Evolutionary conservation across 768 basidiomycete genomes (phyloP).

Genomic region (Boletus speciosus): DNA sequence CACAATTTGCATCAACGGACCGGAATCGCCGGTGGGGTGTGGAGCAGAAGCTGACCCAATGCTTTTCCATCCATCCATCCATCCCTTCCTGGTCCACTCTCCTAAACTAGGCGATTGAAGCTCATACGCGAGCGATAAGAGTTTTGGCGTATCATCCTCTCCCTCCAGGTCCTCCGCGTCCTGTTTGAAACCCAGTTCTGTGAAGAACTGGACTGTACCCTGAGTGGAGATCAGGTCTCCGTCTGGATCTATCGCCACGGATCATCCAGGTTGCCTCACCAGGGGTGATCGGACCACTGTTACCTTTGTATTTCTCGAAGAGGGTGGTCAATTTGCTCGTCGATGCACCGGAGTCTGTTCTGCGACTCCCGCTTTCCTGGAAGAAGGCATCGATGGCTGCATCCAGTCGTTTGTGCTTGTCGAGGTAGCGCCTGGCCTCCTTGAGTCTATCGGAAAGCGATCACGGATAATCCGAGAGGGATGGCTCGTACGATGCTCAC

Average conservation of each 20-base stretch:
- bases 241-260: slow-evolving; percentile 45
- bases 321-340: slow-evolving; percentile 52
- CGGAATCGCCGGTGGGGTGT: neutral
- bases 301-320: slow-evolving; percentile 72
- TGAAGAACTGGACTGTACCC: slow-evolving; percentile 75
- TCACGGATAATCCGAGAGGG: neutral
- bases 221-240: slow-evolving; percentile 67
- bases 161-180: slow-evolving; percentile 54
- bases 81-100: slow-evolving; percentile 65
- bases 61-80: slow-evolving; percentile 78
- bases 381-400: slow-evolving; percentile 72
- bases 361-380: slow-evolving; percentile 37
- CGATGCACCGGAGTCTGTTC: slow-evolving; percentile 33
- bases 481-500: slow-evolving; percentile 41
- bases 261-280: slow-evolving; percentile 1
- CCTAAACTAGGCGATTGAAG: slow-evolving; percentile 73
- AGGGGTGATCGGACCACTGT: slow-evolving; percentile 3
- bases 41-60: slow-evolving; percentile 49
- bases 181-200: slow-evolving; percentile 26
- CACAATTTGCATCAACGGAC: neutral
- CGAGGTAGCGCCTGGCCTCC: slow-evolving; percentile 67
- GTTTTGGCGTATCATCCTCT: slow-evolving; percentile 70
- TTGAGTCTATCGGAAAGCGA: slow-evolving; percentile 27
- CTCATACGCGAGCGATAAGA: slow-evolving; percentile 79
- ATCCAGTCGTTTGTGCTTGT: slow-evolving; percentile 68